A percentile compares a stretch with the other conserved stretches of the same genome.
Conservation (phyloP, 108 stramenopile species). For the Pseudonitzschia multistriata region DNA sequence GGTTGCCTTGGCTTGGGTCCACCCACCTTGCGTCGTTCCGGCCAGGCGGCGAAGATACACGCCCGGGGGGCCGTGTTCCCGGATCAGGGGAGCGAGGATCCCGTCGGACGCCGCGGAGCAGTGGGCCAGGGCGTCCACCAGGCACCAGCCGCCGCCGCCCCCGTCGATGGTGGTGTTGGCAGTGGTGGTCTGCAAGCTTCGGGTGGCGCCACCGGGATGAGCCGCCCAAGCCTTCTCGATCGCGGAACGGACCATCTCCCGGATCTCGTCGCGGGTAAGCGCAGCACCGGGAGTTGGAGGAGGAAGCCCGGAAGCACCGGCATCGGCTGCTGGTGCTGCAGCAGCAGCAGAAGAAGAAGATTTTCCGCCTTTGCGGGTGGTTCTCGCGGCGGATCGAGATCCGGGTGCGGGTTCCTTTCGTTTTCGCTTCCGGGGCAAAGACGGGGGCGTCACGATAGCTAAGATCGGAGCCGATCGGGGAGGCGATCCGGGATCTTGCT, state of each 20-base stretch:
- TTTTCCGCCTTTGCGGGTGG: too few relatives aligned
- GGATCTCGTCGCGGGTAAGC: not conserved
- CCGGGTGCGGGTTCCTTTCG: too few relatives aligned
- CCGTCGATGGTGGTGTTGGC: not conserved
- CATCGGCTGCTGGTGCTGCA: not conserved
- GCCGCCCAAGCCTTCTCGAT: not conserved
- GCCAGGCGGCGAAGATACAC: conserved; percentile 18
- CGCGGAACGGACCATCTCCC: not conserved
- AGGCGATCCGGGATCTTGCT: too few relatives aligned
- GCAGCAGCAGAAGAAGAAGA: too few relatives aligned
- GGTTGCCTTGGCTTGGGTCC: too few relatives aligned
- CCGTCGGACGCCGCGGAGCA: conserved; percentile 16
- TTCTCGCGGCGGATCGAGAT: too few relatives aligned
- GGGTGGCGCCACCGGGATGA: not conserved
- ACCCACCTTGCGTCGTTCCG: not conserved
- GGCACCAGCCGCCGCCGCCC: conserved; percentile 47
- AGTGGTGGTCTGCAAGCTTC: not conserved
- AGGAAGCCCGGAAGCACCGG: not conserved
- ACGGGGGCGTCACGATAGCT: too few relatives aligned
- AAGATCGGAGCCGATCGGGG: too few relatives aligned
- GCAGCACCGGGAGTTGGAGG: not conserved
- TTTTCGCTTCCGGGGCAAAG: not conserved
- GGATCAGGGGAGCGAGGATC: conserved; percentile 24
- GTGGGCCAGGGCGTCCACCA: conserved; percentile 37
- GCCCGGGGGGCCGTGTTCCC: conserved; percentile 30